Conservation (phyloP, 495 filamentous ascomycete species). For the Astrocystis sublimbata region DNA sequence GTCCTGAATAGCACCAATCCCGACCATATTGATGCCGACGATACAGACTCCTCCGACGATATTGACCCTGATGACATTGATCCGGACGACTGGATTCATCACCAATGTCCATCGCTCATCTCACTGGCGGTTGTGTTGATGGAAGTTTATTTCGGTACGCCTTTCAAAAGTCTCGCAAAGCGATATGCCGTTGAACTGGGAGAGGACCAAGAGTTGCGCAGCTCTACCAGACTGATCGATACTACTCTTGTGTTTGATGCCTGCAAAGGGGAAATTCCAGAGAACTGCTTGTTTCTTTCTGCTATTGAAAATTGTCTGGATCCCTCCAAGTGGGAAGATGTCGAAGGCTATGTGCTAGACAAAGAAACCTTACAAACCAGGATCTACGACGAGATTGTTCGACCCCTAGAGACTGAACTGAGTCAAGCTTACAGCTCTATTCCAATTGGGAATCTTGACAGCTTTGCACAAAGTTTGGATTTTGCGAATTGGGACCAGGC, state of each 20-base stretch:
- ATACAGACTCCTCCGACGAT: too few species aligned
- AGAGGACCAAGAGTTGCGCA: background rate
- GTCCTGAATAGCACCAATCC: too few species aligned
- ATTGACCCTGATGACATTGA: background rate
- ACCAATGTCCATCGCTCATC: slow-evolving; percentile 7
- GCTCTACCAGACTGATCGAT: background rate
- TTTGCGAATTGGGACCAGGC: background rate
- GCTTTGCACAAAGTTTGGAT: background rate
- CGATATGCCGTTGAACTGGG: background rate
- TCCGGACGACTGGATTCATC: background rate
- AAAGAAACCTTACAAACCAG: background rate
- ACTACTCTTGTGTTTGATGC: background rate
- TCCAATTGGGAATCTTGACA: background rate
- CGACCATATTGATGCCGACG: too few species aligned
- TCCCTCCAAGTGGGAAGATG: background rate
- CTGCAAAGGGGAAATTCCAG: background rate
- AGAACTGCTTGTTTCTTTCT: background rate
- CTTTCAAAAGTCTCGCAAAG: slow-evolving; percentile 1
- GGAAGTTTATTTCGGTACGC: slow-evolving; percentile 2
- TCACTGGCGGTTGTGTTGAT: slow-evolving; percentile 7
- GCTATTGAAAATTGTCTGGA: background rate
- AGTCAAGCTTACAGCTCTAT: background rate
- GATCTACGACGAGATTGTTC: background rate
- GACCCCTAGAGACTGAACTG: background rate
- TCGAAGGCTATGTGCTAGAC: background rate